Base-by-base conservation (phyloP, 208 protist genomes). In the Crithidia expoeki region DNA sequence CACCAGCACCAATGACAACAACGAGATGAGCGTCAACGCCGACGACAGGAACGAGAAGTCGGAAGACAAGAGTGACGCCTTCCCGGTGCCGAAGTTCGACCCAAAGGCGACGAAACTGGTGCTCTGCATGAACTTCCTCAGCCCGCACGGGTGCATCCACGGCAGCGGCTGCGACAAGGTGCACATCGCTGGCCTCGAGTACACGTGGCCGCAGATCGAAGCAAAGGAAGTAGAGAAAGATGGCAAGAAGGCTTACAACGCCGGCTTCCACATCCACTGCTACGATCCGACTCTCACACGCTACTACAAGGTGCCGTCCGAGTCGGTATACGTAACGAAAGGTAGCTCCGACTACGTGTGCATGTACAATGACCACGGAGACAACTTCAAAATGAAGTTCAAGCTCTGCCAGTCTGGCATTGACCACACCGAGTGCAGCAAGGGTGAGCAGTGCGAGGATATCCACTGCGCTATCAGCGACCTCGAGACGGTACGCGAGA, bases 331-430 rank as follows among this genome's bases (percentile, higher is more conserved):
- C 46, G 74, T 82, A 40, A 92, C 88, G 23, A 64, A 68, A 32
- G 87, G 90, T 5, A 93, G 87, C 57, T 50, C 55, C 21, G 73
- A 90, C 25, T 95, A 92, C 75, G 73, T 95, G 19, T 66, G 23
- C 58, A 91, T 92, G 83, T 89, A 85, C 75, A 95, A 95, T 65
- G 86, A 93, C 40, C 82, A 93, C 79, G 88, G 90, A 11, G 79
- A 91, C 72, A 93, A 93, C 63, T 95, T 91, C 73, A 93, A 93
- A 72, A 69, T 67, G 40, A 93, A 93, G 77, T 92, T 93, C 71
- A 81, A 83, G 67, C 52, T 95, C 3, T 90, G 81, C 73, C 59
- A 74, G n/a, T 50, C 36, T 19, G 60, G 51, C 27, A 47, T 72
- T 30, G 36, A 68, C 51, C 32, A 66, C 32, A 59, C 38, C 19